Conservation (phyloP, 768 basidiomycete genomes). For the Suillus plorans region DNA sequence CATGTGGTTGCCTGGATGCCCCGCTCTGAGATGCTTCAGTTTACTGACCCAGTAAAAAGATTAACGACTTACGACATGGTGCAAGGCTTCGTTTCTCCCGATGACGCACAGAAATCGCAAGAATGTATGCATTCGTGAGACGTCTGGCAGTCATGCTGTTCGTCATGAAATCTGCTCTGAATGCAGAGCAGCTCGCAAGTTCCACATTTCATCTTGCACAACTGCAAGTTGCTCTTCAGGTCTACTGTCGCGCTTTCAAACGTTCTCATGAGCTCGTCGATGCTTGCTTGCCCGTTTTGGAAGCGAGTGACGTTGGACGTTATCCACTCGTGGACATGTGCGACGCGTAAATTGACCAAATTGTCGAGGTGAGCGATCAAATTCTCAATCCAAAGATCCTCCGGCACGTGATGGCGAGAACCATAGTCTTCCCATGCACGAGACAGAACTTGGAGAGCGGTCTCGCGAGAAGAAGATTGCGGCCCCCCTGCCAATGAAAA, state of each 20-base stretch:
- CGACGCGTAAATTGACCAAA: conserved; percentile 42
- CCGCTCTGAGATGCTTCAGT: conserved; percentile 41
- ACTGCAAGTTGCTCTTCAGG: background rate
- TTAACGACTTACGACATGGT: conserved; percentile 42
- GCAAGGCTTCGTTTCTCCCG: conserved; percentile 35
- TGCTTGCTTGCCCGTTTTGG: conserved; percentile 39
- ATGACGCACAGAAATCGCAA: conserved; percentile 26
- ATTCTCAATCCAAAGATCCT: conserved; percentile 41
- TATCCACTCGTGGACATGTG: conserved; percentile 53
- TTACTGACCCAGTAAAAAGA: background rate
- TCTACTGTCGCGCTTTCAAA: background rate
- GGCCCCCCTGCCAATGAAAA: conserved; percentile 33
- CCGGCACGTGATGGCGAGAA: conserved; percentile 35
- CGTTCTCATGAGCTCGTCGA: conserved; percentile 37
- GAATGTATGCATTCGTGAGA: background rate
- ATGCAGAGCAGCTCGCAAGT: background rate
- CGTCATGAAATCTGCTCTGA: background rate
- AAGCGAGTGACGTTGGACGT: conserved; percentile 49
- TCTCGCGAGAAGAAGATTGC: conserved; percentile 18
- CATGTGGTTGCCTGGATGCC: conserved; percentile 59
- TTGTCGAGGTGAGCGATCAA: conserved; percentile 39
- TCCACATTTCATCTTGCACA: background rate
- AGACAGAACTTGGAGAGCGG: conserved; percentile 15
- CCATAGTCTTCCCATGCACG: conserved; percentile 31
- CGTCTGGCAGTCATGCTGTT: background rate